Conservation (phyloP, 2,329 filamentous ascomycete species). For the Alternaria rosae region DNA sequence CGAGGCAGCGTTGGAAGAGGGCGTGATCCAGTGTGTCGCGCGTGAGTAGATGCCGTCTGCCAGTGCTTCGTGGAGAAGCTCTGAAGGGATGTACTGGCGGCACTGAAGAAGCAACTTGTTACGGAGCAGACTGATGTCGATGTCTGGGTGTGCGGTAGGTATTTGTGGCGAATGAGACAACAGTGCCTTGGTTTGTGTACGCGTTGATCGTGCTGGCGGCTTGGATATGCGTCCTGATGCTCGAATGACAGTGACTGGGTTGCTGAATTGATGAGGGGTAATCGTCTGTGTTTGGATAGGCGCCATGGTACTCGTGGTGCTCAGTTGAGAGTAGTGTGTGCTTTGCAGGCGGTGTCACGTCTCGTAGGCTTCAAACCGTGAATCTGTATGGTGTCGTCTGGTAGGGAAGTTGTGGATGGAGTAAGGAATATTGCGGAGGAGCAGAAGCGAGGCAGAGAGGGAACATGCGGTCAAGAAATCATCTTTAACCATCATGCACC, state of each 20-base stretch:
- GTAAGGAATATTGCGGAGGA: background rate
- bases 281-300: slow-evolving; percentile 40
- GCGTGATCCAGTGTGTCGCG: slow-evolving; percentile 33
- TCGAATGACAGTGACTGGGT: slow-evolving; percentile 27
- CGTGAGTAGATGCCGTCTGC: slow-evolving; percentile 36
- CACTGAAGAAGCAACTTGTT: slow-evolving; percentile 37
- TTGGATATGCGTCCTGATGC: slow-evolving; percentile 28
- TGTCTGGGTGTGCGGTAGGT: slow-evolving; percentile 32
- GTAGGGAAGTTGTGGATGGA: background rate
- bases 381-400: background rate
- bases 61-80: slow-evolving; percentile 29
- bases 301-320: slow-evolving; percentile 23
- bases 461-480: slow-evolving; percentile 31
- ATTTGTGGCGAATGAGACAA: slow-evolving; percentile 34
- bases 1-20: slow-evolving; percentile 20
- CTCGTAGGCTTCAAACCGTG: background rate
- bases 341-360: background rate
- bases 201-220: slow-evolving; percentile 29
- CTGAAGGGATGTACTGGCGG: slow-evolving; percentile 27
- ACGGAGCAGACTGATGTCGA: slow-evolving; percentile 35
- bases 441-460: slow-evolving; percentile 11
- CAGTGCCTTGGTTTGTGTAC: slow-evolving; percentile 26
- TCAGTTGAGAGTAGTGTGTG: background rate
- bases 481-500: slow-evolving; percentile 28
- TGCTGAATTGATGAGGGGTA: slow-evolving; percentile 28